Base-by-base conservation (phyloP, 1,139 yeast species). In the Hyphopichia burtonii region DNA sequence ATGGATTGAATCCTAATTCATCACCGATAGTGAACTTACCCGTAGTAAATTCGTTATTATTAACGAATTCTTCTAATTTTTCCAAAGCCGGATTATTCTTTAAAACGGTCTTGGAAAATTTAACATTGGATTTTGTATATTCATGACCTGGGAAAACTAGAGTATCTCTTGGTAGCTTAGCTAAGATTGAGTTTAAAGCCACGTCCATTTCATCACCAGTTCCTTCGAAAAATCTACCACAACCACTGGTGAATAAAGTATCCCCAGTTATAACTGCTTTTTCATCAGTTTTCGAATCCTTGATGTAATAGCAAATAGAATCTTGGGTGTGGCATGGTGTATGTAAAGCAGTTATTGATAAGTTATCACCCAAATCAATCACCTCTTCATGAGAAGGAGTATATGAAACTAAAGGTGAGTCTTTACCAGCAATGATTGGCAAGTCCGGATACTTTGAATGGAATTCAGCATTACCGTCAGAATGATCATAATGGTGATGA, bases 321-420 rank as follows among this genome's bases (percentile, higher is more conserved):
- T 94, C 99, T 61, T 86, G 95, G 0, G 99, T 93, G 59, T 93
- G 99, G 59, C 99, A 93, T 1, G 99, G 99, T 1, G 99, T 93
- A 63, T 93, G 93, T 39, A 93, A 71, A 1, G 97, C 95, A 4
- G 84, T 82, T 40, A 93, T 78, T n/a, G 76, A 68, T 42, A 89
- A 63, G 47, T 73, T 60, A 39, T 73, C 71, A 2, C 97, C 97
- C 50, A 86, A 63, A 42, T 75, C 69, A 41, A 83, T 63, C n/a
- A 71, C 72, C 51, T 83, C 88, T 25, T 73, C 63, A 58, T 87
- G 82, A 0, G 75, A 65, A 1, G 96, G 96, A 0, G 88, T 81
- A 46, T 74, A 70, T 0, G 82, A 65, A 15, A 88, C 96, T 33
- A 70, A 58, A 1, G 89, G 88, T 2, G 89, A 83, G 55, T 86